Evolutionary conservation across 2,329 filamentous ascomycete genomes (phyloP).

Genomic region (Thelonectria olida): DNA sequence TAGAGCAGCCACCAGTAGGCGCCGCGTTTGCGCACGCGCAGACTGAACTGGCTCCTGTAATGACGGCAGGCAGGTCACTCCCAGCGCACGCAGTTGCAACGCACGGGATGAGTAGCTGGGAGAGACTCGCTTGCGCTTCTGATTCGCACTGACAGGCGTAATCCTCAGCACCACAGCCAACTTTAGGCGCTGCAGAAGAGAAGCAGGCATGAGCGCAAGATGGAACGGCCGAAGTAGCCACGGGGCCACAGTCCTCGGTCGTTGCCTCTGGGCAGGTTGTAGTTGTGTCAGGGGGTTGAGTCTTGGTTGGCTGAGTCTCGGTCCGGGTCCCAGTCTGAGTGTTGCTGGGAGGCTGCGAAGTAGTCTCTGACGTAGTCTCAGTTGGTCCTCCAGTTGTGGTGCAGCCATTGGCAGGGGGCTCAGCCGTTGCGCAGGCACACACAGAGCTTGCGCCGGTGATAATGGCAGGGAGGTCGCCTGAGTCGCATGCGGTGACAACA

Average conservation of each 20-base stretch:
- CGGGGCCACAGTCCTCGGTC: slow-evolving; percentile 32
- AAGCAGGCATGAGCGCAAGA: slow-evolving; percentile 42
- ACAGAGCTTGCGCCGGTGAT: slow-evolving; percentile 37
- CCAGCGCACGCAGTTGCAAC: slow-evolving; percentile 39
- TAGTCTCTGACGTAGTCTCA: neutral
- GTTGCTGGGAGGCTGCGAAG: neutral
- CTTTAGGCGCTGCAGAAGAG: slow-evolving; percentile 34
- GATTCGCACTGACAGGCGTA: slow-evolving; percentile 42
- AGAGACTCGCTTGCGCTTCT: slow-evolving; percentile 34
- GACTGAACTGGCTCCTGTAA: slow-evolving; percentile 9
- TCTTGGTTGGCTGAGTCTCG: neutral
- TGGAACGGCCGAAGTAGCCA: slow-evolving; percentile 38
- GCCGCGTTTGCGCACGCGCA: slow-evolving; percentile 5
- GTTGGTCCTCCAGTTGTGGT: neutral
- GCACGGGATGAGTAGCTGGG: slow-evolving; percentile 39
- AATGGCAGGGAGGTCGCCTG: slow-evolving; percentile 32
- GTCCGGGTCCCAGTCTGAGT: neutral
- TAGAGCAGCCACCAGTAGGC: slow-evolving; percentile 3
- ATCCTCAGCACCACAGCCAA: slow-evolving; percentile 40
- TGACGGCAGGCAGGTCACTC: neutral
- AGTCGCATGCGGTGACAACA: slow-evolving; percentile 35
- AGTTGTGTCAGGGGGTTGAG: neutral
- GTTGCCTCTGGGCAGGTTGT: slow-evolving; percentile 17
- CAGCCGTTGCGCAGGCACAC: slow-evolving; percentile 25
- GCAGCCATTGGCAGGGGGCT: slow-evolving; percentile 16